Evolutionary conservation across 164 flowering plant genomes (phyloP).

Genomic region (Akebia trifoliata): DNA sequence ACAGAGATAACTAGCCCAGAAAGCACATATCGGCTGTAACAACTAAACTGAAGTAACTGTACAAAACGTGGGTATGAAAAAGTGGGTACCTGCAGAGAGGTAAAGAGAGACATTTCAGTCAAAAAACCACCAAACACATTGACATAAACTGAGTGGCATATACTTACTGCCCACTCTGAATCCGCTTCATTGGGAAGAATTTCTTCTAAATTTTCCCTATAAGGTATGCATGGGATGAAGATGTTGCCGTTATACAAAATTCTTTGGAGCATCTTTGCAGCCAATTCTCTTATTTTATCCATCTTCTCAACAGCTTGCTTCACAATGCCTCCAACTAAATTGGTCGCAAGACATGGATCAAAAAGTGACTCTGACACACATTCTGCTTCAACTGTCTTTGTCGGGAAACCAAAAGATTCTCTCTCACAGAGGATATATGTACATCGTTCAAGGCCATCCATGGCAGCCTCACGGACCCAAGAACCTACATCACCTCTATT

Average conservation of each 20-base stretch:
- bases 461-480: slow-evolving; percentile 98
- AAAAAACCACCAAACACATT: slow-evolving; percentile 6
- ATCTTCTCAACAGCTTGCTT: slow-evolving; percentile 98
- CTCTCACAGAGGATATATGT: slow-evolving; percentile 68
- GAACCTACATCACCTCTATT: slow-evolving; percentile 99
- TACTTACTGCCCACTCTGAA: slow-evolving; percentile 76
- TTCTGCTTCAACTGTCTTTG: slow-evolving; percentile 13
- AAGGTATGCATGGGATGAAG: slow-evolving; percentile 59
- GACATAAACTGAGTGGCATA: neutral
- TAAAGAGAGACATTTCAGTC: slow-evolving; percentile 1
- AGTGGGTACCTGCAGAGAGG: slow-evolving; percentile 64
- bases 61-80: slow-evolving; percentile 81
- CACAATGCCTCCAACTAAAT: slow-evolving; percentile 57
- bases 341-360: slow-evolving; percentile 56
- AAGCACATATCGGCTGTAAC: slow-evolving; percentile 67
- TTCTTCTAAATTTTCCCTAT: slow-evolving; percentile 60
- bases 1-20: slow-evolving; percentile 83
- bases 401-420: slow-evolving; percentile 21
- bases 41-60: slow-evolving; percentile 57
- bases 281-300: slow-evolving; percentile 80
- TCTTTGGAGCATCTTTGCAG: slow-evolving; percentile 74
- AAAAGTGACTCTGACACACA: slow-evolving; percentile 32
- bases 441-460: slow-evolving; percentile 85
- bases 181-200: slow-evolving; percentile 46
- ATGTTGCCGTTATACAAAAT: slow-evolving; percentile 48